Percentiles rank a stretch among this genome's conserved stretches.
These are phyloP conservation scores for Cardamine resedifolia DNA, from an alignment of 345 rosid species.

Conservation along the genomic window DNA sequence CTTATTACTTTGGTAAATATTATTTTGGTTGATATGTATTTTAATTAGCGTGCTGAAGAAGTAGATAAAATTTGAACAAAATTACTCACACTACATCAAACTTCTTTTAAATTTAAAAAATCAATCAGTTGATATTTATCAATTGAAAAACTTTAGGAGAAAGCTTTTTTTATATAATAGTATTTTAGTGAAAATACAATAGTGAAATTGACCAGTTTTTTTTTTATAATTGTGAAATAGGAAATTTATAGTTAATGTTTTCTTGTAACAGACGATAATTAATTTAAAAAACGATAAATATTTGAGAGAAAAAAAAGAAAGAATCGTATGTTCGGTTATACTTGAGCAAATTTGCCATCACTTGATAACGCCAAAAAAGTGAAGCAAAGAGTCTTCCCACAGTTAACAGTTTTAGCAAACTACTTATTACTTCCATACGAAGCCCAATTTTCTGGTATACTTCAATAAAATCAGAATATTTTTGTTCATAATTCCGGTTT, in stretches of 20 bases:
- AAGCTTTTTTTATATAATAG: neutral
- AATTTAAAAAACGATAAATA: neutral
- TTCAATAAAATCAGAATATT: neutral
- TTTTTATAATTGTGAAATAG: neutral
- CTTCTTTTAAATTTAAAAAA: no score
- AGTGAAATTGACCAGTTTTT: no score
- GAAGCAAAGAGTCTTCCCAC: conserved; percentile 25
- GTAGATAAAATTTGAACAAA: neutral
- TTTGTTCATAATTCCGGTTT: neutral
- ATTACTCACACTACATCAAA: neutral
- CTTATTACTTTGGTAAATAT: neutral
- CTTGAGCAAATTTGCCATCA: conserved; percentile 9
- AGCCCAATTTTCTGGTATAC: conserved; percentile 15
- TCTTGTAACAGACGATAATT: neutral
- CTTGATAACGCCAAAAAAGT: conserved; percentile 25
- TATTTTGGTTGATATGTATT: neutral
- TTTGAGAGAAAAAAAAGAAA: no score
- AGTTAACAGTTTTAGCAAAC: conserved; percentile 21
- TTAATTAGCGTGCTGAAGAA: neutral
- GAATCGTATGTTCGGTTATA: conserved; percentile 6
- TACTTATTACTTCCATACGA: conserved; percentile 10
- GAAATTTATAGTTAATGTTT: neutral
- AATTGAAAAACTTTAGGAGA: neutral
- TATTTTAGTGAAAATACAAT: neutral
- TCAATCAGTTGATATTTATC: neutral